phyloP scores from a whole-genome alignment of 2,329 filamentous ascomycete genomes.

The Hymenoscyphus scutula region DNA sequence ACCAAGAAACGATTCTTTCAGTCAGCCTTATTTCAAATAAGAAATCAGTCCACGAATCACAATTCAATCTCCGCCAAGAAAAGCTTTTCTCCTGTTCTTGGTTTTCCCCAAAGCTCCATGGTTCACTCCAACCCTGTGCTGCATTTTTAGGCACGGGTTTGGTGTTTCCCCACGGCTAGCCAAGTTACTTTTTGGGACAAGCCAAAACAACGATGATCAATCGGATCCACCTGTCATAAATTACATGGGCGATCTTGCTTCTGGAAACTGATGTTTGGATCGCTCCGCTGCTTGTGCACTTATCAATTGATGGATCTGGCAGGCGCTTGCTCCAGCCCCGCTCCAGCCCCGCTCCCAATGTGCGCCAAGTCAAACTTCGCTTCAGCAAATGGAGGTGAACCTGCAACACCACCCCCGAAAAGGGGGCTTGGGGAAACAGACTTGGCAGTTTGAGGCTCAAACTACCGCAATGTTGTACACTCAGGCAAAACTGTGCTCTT shows the following conservation, averaged over 20 bases:
- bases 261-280: background rate
- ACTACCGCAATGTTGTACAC: background rate
- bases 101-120: background rate
- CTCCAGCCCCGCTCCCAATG: background rate
- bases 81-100: background rate
- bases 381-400: slow-evolving; percentile 16
- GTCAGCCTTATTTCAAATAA: background rate
- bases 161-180: background rate
- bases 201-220: background rate
- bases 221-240: background rate
- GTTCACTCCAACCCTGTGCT: background rate
- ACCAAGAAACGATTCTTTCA: background rate
- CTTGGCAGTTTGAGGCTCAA: slow-evolving; percentile 26
- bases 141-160: background rate
- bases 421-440: slow-evolving; percentile 23
- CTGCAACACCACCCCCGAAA: slow-evolving; percentile 18
- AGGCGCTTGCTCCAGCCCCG: background rate
- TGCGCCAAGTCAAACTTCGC: slow-evolving; percentile 18
- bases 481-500: background rate
- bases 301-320: background rate
- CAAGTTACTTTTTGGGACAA: background rate
- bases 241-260: background rate
- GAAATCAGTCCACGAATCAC: background rate
- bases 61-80: background rate
- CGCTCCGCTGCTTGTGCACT: background rate